These are phyloP conservation scores for Cryptococcus jaspeensis DNA, from an alignment of 1,284 basidiomycete species.

Conservation along the genomic window DNA sequence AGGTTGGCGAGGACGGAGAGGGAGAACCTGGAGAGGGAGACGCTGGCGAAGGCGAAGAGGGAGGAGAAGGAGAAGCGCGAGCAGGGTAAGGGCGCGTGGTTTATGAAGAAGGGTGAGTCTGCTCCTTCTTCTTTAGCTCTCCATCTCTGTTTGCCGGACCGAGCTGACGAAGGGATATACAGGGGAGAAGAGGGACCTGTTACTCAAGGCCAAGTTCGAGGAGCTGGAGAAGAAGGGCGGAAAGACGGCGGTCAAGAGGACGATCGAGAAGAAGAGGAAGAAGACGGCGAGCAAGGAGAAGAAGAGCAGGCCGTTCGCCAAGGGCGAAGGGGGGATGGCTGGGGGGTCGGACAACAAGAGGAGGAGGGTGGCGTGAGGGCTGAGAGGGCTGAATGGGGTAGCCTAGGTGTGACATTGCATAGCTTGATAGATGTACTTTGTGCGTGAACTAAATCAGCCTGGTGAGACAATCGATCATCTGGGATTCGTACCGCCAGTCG, in stretches of 20 bases:
- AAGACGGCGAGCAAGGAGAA: constrained; percentile 89
- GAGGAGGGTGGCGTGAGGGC: background rate
- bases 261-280: constrained; percentile 82
- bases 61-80: constrained; percentile 72
- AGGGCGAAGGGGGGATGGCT: constrained; percentile 19
- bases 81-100: constrained; percentile 79
- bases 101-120: constrained; percentile 72
- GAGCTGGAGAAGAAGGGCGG: constrained; percentile 72
- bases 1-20: constrained; percentile 70
- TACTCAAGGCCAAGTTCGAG: constrained; percentile 72
- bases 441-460: background rate
- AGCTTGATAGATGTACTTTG: background rate
- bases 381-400: background rate
- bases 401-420: background rate
- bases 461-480: too few species aligned
- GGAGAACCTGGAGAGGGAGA: constrained; percentile 67
- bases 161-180: constrained; percentile 2
- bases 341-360: constrained; percentile 13
- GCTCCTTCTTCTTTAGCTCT: background rate
- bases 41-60: constrained; percentile 60
- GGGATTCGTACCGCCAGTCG: too few species aligned
- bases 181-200: constrained; percentile 74
- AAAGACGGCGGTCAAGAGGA: constrained; percentile 76
- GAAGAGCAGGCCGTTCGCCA: constrained; percentile 67
- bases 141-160: background rate